Conservation (phyloP, 2,329 filamentous ascomycete genomes). For the Aspergillus glaucus region DNA sequence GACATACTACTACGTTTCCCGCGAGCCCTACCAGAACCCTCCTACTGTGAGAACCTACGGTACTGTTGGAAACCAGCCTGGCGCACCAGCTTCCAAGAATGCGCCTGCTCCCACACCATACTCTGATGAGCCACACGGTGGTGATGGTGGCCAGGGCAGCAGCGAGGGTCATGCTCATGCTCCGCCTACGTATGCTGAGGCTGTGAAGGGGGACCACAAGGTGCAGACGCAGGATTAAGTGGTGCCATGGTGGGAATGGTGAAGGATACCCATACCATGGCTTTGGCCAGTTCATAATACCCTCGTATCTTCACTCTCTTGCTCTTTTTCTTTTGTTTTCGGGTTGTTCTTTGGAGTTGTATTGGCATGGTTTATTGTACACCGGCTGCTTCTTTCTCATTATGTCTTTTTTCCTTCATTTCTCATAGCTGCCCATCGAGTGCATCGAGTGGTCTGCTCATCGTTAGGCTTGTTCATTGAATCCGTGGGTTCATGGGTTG, state of each 20-base stretch:
- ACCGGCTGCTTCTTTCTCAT: not conserved
- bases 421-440: no score
- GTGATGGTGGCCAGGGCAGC: constrained; percentile 16
- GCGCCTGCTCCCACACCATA: constrained; percentile 17
- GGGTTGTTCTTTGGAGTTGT: no score
- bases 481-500: no score
- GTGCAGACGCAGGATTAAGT: constrained; percentile 62
- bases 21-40: constrained; percentile 35
- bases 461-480: no score
- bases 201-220: constrained; percentile 85
- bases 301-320: not conserved
- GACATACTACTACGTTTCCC: constrained; percentile 70
- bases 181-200: constrained; percentile 85
- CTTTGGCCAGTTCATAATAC: not conserved
- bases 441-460: no score
- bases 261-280: not conserved
- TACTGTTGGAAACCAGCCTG: constrained; percentile 29
- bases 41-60: constrained; percentile 30
- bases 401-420: not conserved
- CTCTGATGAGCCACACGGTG: constrained; percentile 1
- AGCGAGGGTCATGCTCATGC: constrained; percentile 34
- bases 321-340: not conserved
- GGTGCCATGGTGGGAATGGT: not conserved
- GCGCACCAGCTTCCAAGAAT: constrained; percentile 11
- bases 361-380: no score